Conservation (phyloP, 805 yeast species). For the Zygoascus bituminiphila region DNA sequence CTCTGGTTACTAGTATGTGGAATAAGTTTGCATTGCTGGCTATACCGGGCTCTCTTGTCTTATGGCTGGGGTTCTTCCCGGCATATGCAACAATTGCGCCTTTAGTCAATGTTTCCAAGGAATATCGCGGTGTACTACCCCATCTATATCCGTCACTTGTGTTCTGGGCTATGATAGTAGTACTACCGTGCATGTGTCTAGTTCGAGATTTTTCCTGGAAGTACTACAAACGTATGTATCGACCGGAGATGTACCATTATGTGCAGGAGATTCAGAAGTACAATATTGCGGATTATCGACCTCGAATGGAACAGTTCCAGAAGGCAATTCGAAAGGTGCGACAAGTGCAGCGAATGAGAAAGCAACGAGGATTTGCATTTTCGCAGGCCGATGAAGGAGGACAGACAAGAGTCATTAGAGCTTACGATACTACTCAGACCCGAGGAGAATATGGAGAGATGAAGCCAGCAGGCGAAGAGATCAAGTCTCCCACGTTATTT, state of each 20-base stretch:
- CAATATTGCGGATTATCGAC: slow-evolving; percentile 86
- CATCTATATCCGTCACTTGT: slow-evolving; percentile 68
- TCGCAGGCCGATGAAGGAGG: slow-evolving; percentile 95
- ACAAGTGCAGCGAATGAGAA: slow-evolving; percentile 96
- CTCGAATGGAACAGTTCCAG: slow-evolving; percentile 95
- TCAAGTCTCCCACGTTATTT: neutral
- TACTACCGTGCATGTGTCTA: slow-evolving; percentile 70
- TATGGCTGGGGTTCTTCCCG: slow-evolving; percentile 86
- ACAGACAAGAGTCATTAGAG: slow-evolving; percentile 82
- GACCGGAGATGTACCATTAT: slow-evolving; percentile 86
- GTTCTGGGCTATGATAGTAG: slow-evolving; percentile 76
- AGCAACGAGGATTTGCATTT: slow-evolving; percentile 97
- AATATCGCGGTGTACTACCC: slow-evolving; percentile 70
- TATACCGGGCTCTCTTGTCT: slow-evolving; percentile 82
- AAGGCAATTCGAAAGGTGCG: slow-evolving; percentile 94
- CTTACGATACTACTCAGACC: slow-evolving; percentile 87
- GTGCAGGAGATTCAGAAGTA: slow-evolving; percentile 96
- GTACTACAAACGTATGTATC: slow-evolving; percentile 83
- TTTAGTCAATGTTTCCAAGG: slow-evolving; percentile 66
- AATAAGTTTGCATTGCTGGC: slow-evolving; percentile 86
- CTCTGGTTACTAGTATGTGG: slow-evolving; percentile 86
- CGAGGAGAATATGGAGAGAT: slow-evolving; percentile 67
- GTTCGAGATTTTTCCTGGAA: slow-evolving; percentile 90
- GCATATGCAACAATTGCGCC: slow-evolving; percentile 83
- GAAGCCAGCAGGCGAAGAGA: slow-evolving; percentile 18